phyloP scores from a whole-genome alignment of 164 flowering plant species.

The Tetracentron sinense region DNA sequence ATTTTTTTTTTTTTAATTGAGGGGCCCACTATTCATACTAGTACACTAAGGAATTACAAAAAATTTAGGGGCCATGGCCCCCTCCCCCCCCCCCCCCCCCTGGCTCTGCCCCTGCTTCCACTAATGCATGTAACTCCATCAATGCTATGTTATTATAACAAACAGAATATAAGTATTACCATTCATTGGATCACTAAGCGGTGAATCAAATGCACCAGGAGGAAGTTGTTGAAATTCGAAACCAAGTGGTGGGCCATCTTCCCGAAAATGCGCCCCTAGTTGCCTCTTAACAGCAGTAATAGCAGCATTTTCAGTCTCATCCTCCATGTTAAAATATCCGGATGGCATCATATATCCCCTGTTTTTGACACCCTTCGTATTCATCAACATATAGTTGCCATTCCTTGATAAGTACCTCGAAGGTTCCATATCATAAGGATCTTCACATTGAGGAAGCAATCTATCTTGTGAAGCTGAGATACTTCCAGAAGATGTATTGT shows the following conservation, averaged over 20 bases:
- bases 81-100: too few relatives aligned
- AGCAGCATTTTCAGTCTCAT: slow-evolving; percentile 69
- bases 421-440: slow-evolving; percentile 28
- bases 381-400: slow-evolving; percentile 20
- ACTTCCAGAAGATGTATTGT: slow-evolving; percentile 75
- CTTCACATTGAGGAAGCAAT: slow-evolving; percentile 24
- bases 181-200: slow-evolving; percentile 16
- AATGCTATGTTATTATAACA: background rate
- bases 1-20: too few relatives aligned
- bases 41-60: too few relatives aligned
- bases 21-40: too few relatives aligned
- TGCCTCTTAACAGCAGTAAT: slow-evolving; percentile 79
- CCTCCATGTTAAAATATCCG: slow-evolving; percentile 71
- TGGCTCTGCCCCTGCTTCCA: too few relatives aligned
- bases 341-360: slow-evolving; percentile 50
- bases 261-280: slow-evolving; percentile 62
- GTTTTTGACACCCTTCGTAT: slow-evolving; percentile 19
- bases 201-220: slow-evolving; percentile 75
- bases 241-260: slow-evolving; percentile 86
- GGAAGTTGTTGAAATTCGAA: slow-evolving; percentile 80
- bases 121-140: background rate
- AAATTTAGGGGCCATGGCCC: too few relatives aligned
- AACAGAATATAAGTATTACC: slow-evolving; percentile 16
- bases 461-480: slow-evolving; percentile 54
- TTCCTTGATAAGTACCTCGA: slow-evolving; percentile 30